A percentile compares a stretch with the other conserved stretches of the same genome.
These are phyloP conservation scores for Chlorociboria aeruginascens DNA, from an alignment of 495 filamentous ascomycete species.

Conservation along the genomic window DNA sequence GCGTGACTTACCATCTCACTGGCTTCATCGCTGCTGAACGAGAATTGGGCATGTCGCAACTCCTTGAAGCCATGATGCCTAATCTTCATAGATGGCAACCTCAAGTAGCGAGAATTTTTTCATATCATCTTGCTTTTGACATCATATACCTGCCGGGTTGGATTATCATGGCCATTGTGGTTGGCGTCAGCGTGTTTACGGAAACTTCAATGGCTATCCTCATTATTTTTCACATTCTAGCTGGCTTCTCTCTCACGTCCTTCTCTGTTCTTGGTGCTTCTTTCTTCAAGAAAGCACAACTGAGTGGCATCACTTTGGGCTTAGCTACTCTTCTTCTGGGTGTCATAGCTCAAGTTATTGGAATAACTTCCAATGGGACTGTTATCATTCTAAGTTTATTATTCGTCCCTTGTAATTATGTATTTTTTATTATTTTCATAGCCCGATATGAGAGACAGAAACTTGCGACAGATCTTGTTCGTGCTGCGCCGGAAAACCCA, in stretches of 20 bases:
- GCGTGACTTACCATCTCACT: constrained; percentile 59
- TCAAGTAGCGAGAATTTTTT: constrained; percentile 52
- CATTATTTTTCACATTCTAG: constrained; percentile 49
- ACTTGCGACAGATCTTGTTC: constrained; percentile 40
- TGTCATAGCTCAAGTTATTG: constrained; percentile 55
- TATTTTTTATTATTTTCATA: constrained; percentile 56
- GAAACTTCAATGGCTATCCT: constrained; percentile 43
- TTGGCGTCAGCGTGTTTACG: constrained; percentile 49
- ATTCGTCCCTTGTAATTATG: constrained; percentile 68
- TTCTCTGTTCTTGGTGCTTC: constrained; percentile 58
- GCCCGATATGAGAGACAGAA: constrained; percentile 52
- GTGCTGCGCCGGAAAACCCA: constrained; percentile 40
- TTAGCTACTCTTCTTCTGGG: constrained; percentile 55
- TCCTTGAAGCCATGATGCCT: constrained; percentile 75
- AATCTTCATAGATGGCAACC: constrained; percentile 51
- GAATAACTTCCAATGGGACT: constrained; percentile 29
- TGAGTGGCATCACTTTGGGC: constrained; percentile 58
- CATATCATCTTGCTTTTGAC: constrained; percentile 57
- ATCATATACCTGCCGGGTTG: constrained; percentile 57
- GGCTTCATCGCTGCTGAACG: constrained; percentile 68
- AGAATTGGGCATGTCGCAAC: constrained; percentile 65
- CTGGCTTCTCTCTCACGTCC: constrained; percentile 51
- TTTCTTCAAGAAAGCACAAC: constrained; percentile 68
- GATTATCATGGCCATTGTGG: constrained; percentile 52
- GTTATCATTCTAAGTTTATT: constrained; percentile 53